These are phyloP conservation scores for Crucibulum laeve DNA, from an alignment of 768 basidiomycete genomes.

Conservation along the genomic window DNA sequence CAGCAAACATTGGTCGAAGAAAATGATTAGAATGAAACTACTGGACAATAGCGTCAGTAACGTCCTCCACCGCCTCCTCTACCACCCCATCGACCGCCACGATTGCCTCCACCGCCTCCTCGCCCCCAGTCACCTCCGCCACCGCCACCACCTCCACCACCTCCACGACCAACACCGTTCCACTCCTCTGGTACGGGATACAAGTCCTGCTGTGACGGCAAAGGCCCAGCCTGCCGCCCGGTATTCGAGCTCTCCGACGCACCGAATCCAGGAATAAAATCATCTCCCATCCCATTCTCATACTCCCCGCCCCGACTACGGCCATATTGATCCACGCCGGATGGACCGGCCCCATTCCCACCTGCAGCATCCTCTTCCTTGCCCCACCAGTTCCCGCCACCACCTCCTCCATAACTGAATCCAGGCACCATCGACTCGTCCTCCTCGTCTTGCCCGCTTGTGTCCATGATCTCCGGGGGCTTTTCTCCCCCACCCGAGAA, in stretches of 20 bases:
- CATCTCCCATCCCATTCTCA: slow-evolving; percentile 39
- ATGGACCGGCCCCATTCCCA: slow-evolving; percentile 7
- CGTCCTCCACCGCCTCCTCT: slow-evolving; percentile 17
- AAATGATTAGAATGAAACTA: too few species aligned
- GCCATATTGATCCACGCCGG: slow-evolving; percentile 13
- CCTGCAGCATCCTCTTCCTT: slow-evolving; percentile 36
- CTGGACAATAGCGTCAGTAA: slow-evolving; percentile 9
- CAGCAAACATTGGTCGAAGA: too few species aligned
- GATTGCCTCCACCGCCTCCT: slow-evolving; percentile 25
- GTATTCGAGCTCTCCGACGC: slow-evolving; percentile 16
- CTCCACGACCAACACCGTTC: slow-evolving; percentile 22
- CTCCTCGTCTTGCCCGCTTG: slow-evolving; percentile 62
- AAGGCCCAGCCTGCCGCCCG: slow-evolving; percentile 14
- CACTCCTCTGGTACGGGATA: slow-evolving; percentile 37
- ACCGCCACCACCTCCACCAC: slow-evolving; percentile 23
- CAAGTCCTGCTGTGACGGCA: slow-evolving; percentile 45
- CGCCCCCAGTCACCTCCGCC: slow-evolving; percentile 28
- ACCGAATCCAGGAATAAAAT: slow-evolving; percentile 65
- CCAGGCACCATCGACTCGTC: slow-evolving; percentile 76
- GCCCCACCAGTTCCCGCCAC: slow-evolving; percentile 35
- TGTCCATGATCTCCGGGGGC: slow-evolving; percentile 65
- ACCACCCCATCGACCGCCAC: slow-evolving; percentile 24
- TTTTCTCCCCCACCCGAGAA: slow-evolving; percentile 83
- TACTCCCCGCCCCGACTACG: slow-evolving; percentile 18
- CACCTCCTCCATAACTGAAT: slow-evolving; percentile 44